Evolutionary conservation across 345 rosid species (phyloP).

Genomic region (Arabidopsis suecica): DNA sequence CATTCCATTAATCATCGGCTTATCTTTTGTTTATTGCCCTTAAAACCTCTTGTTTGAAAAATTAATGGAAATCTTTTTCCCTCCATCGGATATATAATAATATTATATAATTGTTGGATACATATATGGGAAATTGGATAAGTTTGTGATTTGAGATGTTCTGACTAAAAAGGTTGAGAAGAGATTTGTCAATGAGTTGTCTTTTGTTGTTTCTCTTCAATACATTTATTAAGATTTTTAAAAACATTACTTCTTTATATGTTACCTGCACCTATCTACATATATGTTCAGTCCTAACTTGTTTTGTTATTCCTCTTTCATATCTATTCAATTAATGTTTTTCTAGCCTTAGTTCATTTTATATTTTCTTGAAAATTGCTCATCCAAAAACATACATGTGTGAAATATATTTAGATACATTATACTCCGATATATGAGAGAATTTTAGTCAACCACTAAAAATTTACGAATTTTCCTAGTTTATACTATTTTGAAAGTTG

Average conservation of each 20-base stretch:
- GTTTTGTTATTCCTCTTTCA: conserved; percentile 42
- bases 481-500: not conserved
- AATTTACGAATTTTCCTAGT: not conserved
- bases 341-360: not conserved
- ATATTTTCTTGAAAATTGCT: too few species aligned
- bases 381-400: too few species aligned
- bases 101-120: not conserved
- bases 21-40: conserved; percentile 7
- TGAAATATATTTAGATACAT: too few species aligned
- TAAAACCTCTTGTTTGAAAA: conserved; percentile 9
- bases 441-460: too few species aligned
- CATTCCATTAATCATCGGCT: conserved; percentile 18
- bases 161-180: conserved; percentile 45
- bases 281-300: conserved; percentile 42
- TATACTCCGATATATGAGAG: too few species aligned
- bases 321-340: conserved; percentile 20
- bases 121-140: conserved; percentile 36
- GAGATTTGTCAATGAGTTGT: conserved; percentile 50
- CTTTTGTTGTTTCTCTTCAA: conserved; percentile 44
- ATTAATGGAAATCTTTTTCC: not conserved
- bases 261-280: conserved; percentile 48
- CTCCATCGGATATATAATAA: not conserved
- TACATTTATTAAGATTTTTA: conserved; percentile 36
- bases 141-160: conserved; percentile 45
- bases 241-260: conserved; percentile 42